Conservation (phyloP, 768 basidiomycete genomes). For the Panaeolus papilionaceus region DNA sequence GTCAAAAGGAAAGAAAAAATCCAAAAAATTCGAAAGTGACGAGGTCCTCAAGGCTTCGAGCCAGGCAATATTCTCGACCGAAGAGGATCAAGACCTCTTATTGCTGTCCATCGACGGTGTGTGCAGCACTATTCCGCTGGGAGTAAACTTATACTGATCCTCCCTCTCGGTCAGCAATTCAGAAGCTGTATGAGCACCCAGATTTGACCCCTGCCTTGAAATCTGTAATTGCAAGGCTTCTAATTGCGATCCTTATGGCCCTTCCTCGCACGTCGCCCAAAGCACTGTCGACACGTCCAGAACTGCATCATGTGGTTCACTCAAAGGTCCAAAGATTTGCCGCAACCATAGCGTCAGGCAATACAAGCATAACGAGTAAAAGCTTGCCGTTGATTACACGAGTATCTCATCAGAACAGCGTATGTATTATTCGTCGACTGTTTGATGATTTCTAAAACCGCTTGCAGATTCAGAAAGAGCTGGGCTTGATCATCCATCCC, state of each 20-base stretch:
- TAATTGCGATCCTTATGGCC: slow-evolving; percentile 62
- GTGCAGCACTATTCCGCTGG: slow-evolving; percentile 20
- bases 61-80: slow-evolving; percentile 53
- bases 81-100: slow-evolving; percentile 57
- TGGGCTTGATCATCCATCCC: slow-evolving; percentile 79
- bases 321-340: slow-evolving; percentile 53
- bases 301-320: slow-evolving; percentile 52
- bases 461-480: slow-evolving; percentile 36
- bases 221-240: slow-evolving; percentile 63
- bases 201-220: slow-evolving; percentile 58
- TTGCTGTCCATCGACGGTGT: slow-evolving; percentile 65
- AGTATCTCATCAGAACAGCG: slow-evolving; percentile 38
- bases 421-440: slow-evolving; percentile 25
- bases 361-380: slow-evolving; percentile 64
- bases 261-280: slow-evolving; percentile 62
- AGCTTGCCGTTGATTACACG: slow-evolving; percentile 61
- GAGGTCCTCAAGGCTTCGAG: slow-evolving; percentile 64
- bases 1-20: slow-evolving; percentile 68
- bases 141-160: slow-evolving; percentile 16
- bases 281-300: slow-evolving; percentile 57
- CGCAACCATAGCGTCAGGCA: slow-evolving; percentile 57
- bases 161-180: slow-evolving; percentile 49
- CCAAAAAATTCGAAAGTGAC: slow-evolving; percentile 76
- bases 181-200: slow-evolving; percentile 52
- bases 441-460: neutral